These are phyloP conservation scores for Dactylellina leptospora DNA, from an alignment of 2,329 filamentous ascomycete species.

Conservation along the genomic window DNA sequence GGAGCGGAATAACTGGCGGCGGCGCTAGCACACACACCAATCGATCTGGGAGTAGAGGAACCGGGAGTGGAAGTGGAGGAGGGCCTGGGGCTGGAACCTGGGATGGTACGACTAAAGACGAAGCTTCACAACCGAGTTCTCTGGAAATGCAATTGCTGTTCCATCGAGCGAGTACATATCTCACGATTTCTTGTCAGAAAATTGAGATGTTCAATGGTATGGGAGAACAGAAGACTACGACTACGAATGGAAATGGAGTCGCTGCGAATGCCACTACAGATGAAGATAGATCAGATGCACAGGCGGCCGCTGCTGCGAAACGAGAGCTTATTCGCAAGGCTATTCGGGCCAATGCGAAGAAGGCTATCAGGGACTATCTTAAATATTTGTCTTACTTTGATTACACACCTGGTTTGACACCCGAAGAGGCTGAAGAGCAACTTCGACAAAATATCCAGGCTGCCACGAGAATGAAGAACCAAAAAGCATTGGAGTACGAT, in stretches of 20 bases:
- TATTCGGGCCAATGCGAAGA: conserved; percentile 78
- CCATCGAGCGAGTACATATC: conserved; percentile 76
- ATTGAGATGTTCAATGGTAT: conserved; percentile 48
- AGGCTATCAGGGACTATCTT: conserved; percentile 77
- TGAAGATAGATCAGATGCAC: conserved; percentile 28
- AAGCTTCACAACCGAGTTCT: conserved; percentile 76
- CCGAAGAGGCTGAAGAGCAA: conserved; percentile 61
- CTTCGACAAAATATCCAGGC: conserved; percentile 48
- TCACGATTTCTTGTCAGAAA: conserved; percentile 70
- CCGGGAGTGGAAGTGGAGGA: conserved; percentile 57
- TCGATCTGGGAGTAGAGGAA: conserved; percentile 54
- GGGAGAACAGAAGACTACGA: conserved; percentile 59
- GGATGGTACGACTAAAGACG: conserved; percentile 61
- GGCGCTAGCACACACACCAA: conserved; percentile 28
- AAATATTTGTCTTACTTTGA: conserved; percentile 77
- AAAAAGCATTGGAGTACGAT: conserved; percentile 47
- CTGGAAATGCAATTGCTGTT: conserved; percentile 79
- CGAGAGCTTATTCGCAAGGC: conserved; percentile 71
- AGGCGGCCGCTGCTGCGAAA: conserved; percentile 54
- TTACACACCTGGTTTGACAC: conserved; percentile 76
- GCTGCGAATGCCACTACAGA: conserved; percentile 29
- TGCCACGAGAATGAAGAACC: conserved; percentile 31
- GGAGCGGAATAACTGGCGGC: neutral
- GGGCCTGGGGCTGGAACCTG: conserved; percentile 41
- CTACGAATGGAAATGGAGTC: conserved; percentile 54